Evolutionary conservation across 2,329 filamentous ascomycete genomes (phyloP).

Genomic region (Ceratocystis diversiconidia): DNA sequence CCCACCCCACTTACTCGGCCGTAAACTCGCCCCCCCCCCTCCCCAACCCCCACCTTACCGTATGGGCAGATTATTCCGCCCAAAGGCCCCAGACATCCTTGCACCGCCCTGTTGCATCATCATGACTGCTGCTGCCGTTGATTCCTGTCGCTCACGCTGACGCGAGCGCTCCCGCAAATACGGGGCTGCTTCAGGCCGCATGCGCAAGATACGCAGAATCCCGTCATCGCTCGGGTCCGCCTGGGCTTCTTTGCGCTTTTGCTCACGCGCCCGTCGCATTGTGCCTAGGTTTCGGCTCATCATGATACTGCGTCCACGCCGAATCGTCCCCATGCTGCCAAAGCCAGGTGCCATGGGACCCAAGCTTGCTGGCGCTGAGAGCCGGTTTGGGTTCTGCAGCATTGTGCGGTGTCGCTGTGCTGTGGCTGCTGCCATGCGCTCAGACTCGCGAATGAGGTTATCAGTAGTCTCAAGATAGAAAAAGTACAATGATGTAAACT

Average conservation of each 20-base stretch:
- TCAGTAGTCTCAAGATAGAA: slow-evolving; percentile 95
- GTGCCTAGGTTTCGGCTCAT: slow-evolving; percentile 86
- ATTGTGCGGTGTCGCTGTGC: slow-evolving; percentile 62
- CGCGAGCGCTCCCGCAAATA: slow-evolving; percentile 84
- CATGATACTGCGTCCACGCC: slow-evolving; percentile 69
- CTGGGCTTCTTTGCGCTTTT: slow-evolving; percentile 88
- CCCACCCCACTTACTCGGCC: not conserved
- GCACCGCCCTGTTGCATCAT: slow-evolving; percentile 74
- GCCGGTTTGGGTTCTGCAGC: slow-evolving; percentile 44
- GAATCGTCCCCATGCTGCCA: slow-evolving; percentile 55
- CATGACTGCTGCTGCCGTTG: slow-evolving; percentile 77
- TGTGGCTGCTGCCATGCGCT: slow-evolving; percentile 84
- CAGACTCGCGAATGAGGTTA: slow-evolving; percentile 83
- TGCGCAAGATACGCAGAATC: slow-evolving; percentile 86
- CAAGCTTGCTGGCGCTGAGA: slow-evolving; percentile 49
- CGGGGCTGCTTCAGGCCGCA: slow-evolving; percentile 76
- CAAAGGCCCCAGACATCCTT: slow-evolving; percentile 31
- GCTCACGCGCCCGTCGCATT: slow-evolving; percentile 90
- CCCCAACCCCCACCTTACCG: not conserved
- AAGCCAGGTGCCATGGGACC: slow-evolving; percentile 42
- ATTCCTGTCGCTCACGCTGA: slow-evolving; percentile 85
- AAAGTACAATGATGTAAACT: slow-evolving; percentile 90
- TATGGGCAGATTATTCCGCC: slow-evolving; percentile 30
- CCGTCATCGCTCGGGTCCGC: slow-evolving; percentile 96
- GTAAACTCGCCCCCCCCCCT: not conserved